Conservation (phyloP, 768 basidiomycete species). For the Lactarius vividus region DNA sequence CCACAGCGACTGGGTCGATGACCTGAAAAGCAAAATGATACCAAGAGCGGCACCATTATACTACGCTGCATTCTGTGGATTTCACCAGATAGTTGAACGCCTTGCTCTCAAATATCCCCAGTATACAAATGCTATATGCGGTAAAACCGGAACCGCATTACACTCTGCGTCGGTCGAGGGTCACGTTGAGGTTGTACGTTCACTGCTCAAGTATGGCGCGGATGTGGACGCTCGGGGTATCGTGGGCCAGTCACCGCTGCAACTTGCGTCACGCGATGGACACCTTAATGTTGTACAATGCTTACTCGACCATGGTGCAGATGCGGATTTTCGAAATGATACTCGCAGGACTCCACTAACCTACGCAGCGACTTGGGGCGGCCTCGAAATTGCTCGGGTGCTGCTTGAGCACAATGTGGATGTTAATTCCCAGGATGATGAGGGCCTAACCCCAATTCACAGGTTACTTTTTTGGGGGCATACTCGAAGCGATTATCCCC, state of each 20-base stretch:
- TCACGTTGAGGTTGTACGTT: neutral
- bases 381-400: neutral
- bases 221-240: neutral
- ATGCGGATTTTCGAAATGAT: too few relatives aligned
- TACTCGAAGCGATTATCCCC: neutral
- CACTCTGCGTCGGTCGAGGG: neutral
- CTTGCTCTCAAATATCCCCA: neutral
- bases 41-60: neutral
- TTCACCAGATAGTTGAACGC: neutral
- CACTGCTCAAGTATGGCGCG: neutral
- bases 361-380: too few relatives aligned
- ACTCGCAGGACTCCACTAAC: too few relatives aligned
- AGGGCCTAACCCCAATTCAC: neutral
- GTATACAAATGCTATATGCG: neutral
- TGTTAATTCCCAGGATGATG: neutral
- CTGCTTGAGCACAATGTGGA: neutral
- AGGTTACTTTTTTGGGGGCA: too few relatives aligned
- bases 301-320: neutral
- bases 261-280: neutral
- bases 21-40: neutral
- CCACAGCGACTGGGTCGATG: too few relatives aligned
- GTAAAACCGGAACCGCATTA: neutral
- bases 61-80: neutral
- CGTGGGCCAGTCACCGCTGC: neutral
- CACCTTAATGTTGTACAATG: neutral